phyloP scores from a whole-genome alignment of 768 basidiomycete species.

The Collybia nuda region DNA sequence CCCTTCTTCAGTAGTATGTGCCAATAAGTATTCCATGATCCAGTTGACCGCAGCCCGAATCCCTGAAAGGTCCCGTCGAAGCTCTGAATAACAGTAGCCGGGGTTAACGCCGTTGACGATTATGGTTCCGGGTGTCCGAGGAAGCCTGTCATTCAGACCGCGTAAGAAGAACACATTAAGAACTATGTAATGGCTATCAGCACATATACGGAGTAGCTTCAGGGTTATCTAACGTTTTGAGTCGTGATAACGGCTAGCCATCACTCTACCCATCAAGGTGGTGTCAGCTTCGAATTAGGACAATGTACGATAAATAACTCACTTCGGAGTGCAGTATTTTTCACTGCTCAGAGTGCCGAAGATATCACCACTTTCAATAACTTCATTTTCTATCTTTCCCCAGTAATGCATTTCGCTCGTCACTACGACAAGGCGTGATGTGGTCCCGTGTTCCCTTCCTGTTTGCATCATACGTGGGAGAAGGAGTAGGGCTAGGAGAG shows the following conservation, averaged over 20 bases:
- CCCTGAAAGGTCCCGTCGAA: constrained; percentile 25
- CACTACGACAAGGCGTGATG: constrained; percentile 39
- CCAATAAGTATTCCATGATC: constrained; percentile 29
- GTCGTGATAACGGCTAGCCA: constrained; percentile 24
- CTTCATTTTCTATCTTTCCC: constrained; percentile 19
- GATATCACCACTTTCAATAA: constrained; percentile 24
- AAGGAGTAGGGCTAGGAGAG: constrained; percentile 38
- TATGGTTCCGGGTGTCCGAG: constrained; percentile 18
- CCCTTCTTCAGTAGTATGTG: constrained; percentile 28
- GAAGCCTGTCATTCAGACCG: constrained; percentile 28
- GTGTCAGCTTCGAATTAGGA: background rate
- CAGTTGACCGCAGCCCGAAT: constrained; percentile 11
- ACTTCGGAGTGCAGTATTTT: constrained; percentile 25
- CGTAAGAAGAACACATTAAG: constrained; percentile 39
- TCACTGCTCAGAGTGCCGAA: constrained; percentile 27
- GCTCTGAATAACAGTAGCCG: constrained; percentile 37
- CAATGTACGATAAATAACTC: constrained; percentile 5
- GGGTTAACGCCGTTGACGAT: constrained; percentile 38
- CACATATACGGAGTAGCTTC: background rate
- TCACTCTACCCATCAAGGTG: constrained; percentile 6
- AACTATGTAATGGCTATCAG: constrained; percentile 24
- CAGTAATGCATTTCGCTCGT: constrained; percentile 41
- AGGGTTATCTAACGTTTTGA: constrained; percentile 31
- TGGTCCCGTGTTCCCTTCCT: constrained; percentile 24
- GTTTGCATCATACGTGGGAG: constrained; percentile 42